Evolutionary conservation across 371 early-diverging fungal species (phyloP).

Genomic region (Mucor saturninus): DNA sequence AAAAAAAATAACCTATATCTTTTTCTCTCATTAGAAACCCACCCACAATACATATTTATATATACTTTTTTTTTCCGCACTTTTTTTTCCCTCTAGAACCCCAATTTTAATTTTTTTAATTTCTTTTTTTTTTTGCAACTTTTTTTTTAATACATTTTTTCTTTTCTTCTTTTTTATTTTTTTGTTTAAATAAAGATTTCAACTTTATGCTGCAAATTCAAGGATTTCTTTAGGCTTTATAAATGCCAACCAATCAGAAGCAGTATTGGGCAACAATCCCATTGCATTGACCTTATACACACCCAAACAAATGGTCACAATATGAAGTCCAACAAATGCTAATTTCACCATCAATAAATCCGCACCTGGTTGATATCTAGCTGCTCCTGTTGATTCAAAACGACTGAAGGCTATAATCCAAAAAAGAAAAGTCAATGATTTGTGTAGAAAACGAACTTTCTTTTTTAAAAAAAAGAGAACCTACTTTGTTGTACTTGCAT

Average conservation of each 20-base stretch:
- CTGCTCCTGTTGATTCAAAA: conserved; percentile 59
- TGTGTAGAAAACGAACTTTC: too few species aligned
- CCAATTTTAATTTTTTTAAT: conserved; percentile 4
- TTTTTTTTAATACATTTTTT: conserved; percentile 8
- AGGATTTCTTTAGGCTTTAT: conserved; percentile 71
- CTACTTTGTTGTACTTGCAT: conserved; percentile 72
- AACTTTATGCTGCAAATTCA: conserved; percentile 31
- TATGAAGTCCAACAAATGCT: conserved; percentile 78
- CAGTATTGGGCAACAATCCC: conserved; percentile 94
- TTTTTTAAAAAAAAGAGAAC: neutral
- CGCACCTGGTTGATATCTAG: conserved; percentile 46
- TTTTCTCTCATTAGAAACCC: neutral
- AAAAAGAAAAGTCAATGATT: neutral
- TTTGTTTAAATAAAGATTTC: conserved; percentile 1
- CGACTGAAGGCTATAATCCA: conserved; percentile 63
- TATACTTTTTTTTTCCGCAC: conserved; percentile 6
- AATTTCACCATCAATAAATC: conserved; percentile 78
- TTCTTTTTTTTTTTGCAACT: conserved; percentile 2
- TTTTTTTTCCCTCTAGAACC: conserved; percentile 2
- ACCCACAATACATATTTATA: conserved; percentile 1
- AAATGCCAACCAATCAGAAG: conserved; percentile 96
- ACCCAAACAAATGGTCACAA: conserved; percentile 82
- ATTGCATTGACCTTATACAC: conserved; percentile 90
- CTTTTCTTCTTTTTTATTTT: conserved; percentile 5
- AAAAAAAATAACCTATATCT: conserved; percentile 10